A percentile compares a stretch with the other conserved stretches of the same genome.
Evolutionary conservation across 371 early-diverging fungal genomes (phyloP).

Genomic region (Cokeromyces recurvatus): DNA sequence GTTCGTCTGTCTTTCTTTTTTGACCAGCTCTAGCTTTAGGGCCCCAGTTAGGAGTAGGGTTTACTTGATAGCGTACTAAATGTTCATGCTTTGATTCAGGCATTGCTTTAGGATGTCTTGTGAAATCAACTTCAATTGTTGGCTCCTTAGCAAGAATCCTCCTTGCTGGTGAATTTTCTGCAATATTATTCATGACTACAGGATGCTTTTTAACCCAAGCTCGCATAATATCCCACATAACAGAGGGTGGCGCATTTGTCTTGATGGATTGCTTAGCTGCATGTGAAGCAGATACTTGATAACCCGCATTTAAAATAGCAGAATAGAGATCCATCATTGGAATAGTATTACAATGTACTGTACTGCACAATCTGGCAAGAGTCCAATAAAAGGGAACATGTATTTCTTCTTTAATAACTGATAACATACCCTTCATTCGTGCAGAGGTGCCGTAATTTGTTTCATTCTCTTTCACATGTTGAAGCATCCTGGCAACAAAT

Average conservation of each 20-base stretch:
- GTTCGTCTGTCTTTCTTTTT: constrained; percentile 43
- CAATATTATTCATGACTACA: constrained; percentile 62
- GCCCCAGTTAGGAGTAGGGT: constrained; percentile 95
- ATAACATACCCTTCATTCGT: constrained; percentile 95
- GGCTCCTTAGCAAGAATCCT: constrained; percentile 61
- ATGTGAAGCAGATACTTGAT: constrained; percentile 91
- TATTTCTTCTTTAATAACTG: constrained; percentile 84
- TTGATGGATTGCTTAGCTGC: constrained; percentile 85
- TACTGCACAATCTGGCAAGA: constrained; percentile 54
- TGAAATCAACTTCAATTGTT: constrained; percentile 63
- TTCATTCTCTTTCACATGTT: constrained; percentile 57
- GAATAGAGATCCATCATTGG: constrained; percentile 56
- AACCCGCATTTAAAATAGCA: constrained; percentile 91
- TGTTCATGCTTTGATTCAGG: constrained; percentile 73
- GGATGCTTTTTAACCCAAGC: constrained; percentile 70
- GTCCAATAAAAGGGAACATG: constrained; percentile 84
- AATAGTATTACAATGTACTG: constrained; percentile 64
- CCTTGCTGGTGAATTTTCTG: constrained; percentile 65
- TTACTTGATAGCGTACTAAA: constrained; percentile 88
- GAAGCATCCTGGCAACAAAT: constrained; percentile 74
- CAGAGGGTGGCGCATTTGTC: constrained; percentile 87
- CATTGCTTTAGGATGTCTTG: constrained; percentile 63
- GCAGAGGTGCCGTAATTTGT: constrained; percentile 67
- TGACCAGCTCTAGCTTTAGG: constrained; percentile 80
- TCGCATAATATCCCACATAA: constrained; percentile 94